phyloP scores from a whole-genome alignment of 768 basidiomycete species.

The Mycena vulgaris region DNA sequence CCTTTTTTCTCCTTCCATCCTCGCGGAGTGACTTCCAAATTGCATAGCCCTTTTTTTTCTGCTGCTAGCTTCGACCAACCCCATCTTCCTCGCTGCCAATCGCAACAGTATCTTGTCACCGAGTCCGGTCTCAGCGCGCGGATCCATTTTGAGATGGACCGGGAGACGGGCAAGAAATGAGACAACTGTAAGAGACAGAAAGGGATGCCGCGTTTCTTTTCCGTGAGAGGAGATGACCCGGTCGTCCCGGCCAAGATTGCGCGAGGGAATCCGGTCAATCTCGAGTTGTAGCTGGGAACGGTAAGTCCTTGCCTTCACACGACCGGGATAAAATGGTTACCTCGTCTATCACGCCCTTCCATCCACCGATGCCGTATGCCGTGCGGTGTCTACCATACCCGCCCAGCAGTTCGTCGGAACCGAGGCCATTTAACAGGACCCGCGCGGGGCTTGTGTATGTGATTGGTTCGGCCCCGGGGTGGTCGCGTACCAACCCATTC shows the following conservation, averaged over 20 bases:
- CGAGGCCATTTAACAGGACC: slow-evolving; percentile 91
- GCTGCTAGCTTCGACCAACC: slow-evolving; percentile 79
- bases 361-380: slow-evolving; percentile 77
- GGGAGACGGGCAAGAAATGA: slow-evolving; percentile 84
- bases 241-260: slow-evolving; percentile 96
- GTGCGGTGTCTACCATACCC: slow-evolving; percentile 93
- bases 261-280: slow-evolving; percentile 86
- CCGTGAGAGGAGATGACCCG: slow-evolving; percentile 92
- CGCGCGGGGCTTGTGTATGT: slow-evolving; percentile 82
- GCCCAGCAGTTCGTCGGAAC: slow-evolving; percentile 95
- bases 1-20: slow-evolving; percentile 80
- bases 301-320: background rate
- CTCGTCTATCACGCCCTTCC: slow-evolving; percentile 86
- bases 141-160: slow-evolving; percentile 88
- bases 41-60: slow-evolving; percentile 97
- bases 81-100: slow-evolving; percentile 78
- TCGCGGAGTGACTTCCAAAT: slow-evolving; percentile 91
- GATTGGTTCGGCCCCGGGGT: slow-evolving; percentile 51
- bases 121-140: slow-evolving; percentile 76
- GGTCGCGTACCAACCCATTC: slow-evolving; percentile 67
- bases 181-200: slow-evolving; percentile 86
- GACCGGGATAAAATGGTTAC: slow-evolving; percentile 55
- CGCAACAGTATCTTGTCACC: slow-evolving; percentile 94
- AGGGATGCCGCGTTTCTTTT: slow-evolving; percentile 94
- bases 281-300: slow-evolving; percentile 85